Conservation (phyloP, 176 grass and related monocot genomes). For the Aegilops tauschii region DNA sequence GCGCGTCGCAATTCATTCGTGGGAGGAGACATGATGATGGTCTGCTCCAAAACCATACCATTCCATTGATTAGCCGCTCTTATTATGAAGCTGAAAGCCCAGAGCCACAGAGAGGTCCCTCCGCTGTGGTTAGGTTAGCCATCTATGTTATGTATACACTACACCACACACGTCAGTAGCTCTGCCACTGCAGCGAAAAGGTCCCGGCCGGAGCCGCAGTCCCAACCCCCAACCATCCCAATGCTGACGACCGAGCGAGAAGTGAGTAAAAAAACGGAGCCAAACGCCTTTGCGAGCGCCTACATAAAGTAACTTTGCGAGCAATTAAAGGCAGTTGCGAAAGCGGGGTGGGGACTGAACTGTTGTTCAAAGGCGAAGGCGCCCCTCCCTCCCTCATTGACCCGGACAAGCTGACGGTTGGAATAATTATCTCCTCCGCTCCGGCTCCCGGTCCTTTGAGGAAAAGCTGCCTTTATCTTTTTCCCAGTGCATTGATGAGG, state of each 20-base stretch:
- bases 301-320: slow-evolving; percentile 20
- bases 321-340: slow-evolving; percentile 16
- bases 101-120: too few species aligned
- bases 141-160: not conserved
- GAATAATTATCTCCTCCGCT: slow-evolving; percentile 37
- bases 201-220: slow-evolving; percentile 7
- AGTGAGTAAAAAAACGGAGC: not conserved
- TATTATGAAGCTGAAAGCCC: not conserved
- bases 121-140: not conserved
- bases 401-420: slow-evolving; percentile 40
- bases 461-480: slow-evolving; percentile 11
- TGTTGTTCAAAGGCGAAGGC: not conserved
- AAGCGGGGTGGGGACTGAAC: not conserved
- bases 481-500: slow-evolving; percentile 17
- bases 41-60: not conserved
- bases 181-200: slow-evolving; percentile 1
- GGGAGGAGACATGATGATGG: not conserved
- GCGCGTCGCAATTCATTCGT: not conserved
- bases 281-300: not conserved
- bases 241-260: not conserved
- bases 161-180: not conserved
- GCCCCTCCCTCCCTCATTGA: not conserved
- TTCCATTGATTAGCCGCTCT: slow-evolving; percentile 28
- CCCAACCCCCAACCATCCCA: slow-evolving; percentile 22
- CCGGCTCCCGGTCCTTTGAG: slow-evolving; percentile 15